Conservation (phyloP, 371 early-diverging fungal genomes). For the Massospora cicadina region DNA sequence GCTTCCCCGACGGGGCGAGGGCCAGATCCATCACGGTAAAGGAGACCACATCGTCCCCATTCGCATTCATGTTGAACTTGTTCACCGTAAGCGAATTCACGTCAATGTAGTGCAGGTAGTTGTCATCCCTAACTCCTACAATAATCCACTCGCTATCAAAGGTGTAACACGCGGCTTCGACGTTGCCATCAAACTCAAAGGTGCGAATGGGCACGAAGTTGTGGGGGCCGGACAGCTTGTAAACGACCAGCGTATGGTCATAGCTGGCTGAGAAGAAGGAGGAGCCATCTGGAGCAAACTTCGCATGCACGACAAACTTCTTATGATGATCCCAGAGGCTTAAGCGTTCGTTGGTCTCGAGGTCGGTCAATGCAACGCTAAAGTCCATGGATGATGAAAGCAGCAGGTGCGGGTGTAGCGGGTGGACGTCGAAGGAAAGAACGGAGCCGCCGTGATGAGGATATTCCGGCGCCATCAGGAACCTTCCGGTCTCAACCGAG, state of each 20-base stretch:
- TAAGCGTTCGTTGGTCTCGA: constrained; percentile 22
- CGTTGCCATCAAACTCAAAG: constrained; percentile 26
- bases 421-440: constrained; percentile 47
- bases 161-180: constrained; percentile 37
- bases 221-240: constrained; percentile 15
- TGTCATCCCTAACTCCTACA: constrained; percentile 45
- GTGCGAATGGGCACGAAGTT: constrained; percentile 14
- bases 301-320: constrained; percentile 45
- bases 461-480: constrained; percentile 19
- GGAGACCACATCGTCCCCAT: constrained; percentile 64
- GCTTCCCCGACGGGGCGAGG: constrained; percentile 25
- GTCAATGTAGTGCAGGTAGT: constrained; percentile 48
- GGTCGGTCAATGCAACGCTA: constrained; percentile 33
- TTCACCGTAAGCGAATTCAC: constrained; percentile 19
- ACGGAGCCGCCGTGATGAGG: constrained; percentile 35
- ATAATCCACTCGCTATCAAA: constrained; percentile 23
- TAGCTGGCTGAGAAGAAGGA: constrained; percentile 45
- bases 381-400: constrained; percentile 57
- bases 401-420: constrained; percentile 27
- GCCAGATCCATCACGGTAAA: constrained; percentile 54
- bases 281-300: constrained; percentile 37
- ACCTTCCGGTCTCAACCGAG: constrained; percentile 18
- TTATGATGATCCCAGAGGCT: constrained; percentile 42
- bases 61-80: constrained; percentile 49
- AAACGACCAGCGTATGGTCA: constrained; percentile 45